Evolutionary conservation across 164 flowering plant genomes (phyloP), one percentile per base, ranked within the genome.

Genomic region (Pachysandra terminalis): DNA sequence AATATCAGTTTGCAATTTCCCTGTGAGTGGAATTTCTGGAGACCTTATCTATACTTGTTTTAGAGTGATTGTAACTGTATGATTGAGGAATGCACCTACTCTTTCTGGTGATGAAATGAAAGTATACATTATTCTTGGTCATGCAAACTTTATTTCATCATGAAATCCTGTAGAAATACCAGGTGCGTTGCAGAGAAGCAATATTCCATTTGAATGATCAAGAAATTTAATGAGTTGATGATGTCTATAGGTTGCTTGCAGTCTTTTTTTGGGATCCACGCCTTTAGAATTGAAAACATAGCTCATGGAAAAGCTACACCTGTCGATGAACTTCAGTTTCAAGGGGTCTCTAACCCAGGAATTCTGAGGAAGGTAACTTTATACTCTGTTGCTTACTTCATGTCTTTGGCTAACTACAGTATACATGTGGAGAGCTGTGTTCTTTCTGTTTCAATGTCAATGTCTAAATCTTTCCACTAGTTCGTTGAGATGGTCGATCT

Each of bases 271-370:
- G 92, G 89, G 48, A 71, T 91, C 53, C 87, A 87, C 70, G 89
- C 97, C 55, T 68, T 89, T 53, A 82, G 90, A 74, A 67, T 91
- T 74, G 96, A 89, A 78, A 85, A 82, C 63, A 79, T 87, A 72
- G 83, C 90, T 21, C 82, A 54, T 72, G 96, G 96, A 45, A 87
- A 82, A 81, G 85, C 93, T 61, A 81, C 97, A 49, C 87, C 88
- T 9, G 93, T 91, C 17, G 96, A 91, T 81, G 91, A 89, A 79
- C 78, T 91, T 49, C 97, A 77, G 75, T 75, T 91, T 65, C 96
- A 91, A 79, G 97, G 97, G 60, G 78, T 91, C 59, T 71, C 78
- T 41, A 75, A 85, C 52, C 97, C 93, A 70, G 88, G 76, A 28
- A 59, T 74, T 60, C 63, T 91, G 69, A 85, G 90, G 74, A 88